These are phyloP conservation scores for Metschnikowia lachancei DNA, from an alignment of 805 yeast genomes.

Conservation along the genomic window DNA sequence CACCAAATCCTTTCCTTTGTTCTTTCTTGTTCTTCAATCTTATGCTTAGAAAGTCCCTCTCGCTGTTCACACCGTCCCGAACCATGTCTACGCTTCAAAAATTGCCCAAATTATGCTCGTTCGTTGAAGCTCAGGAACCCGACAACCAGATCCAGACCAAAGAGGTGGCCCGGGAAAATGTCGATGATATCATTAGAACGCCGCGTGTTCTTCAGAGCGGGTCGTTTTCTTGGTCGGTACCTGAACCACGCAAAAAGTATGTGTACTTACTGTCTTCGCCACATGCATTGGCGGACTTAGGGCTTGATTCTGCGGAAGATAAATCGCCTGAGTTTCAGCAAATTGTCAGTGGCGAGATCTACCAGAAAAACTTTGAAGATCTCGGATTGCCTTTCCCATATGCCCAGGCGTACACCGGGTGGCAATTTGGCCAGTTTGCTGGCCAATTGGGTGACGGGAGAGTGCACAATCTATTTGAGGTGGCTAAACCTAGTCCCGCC, in stretches of 20 bases:
- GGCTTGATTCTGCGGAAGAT: slow-evolving; percentile 42
- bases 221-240: slow-evolving; percentile 69
- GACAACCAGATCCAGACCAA: slow-evolving; percentile 29
- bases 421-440: slow-evolving; percentile 94
- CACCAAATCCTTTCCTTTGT: too few species aligned
- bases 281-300: slow-evolving; percentile 60
- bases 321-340: slow-evolving; percentile 47
- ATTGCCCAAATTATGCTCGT: slow-evolving; percentile 31
- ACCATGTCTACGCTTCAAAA: slow-evolving; percentile 24
- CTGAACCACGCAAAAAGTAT: slow-evolving; percentile 56
- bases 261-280: slow-evolving; percentile 56
- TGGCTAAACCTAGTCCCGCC: slow-evolving; percentile 45
- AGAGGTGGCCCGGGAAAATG: slow-evolving; percentile 30
- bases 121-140: slow-evolving; percentile 28
- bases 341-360: slow-evolving; percentile 59
- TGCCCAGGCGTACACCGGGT: slow-evolving; percentile 92
- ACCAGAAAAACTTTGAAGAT: slow-evolving; percentile 23
- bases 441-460: slow-evolving; percentile 98
- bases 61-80: slow-evolving; percentile 5
- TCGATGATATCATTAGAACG: slow-evolving; percentile 30
- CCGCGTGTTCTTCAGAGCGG: slow-evolving; percentile 51
- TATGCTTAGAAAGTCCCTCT: background rate
- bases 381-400: slow-evolving; percentile 60
- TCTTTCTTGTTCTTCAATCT: too few species aligned
- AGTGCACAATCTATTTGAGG: slow-evolving; percentile 76